Evolutionary conservation across 1,139 yeast species (phyloP).

Genomic region (Debaryomyces sp.): DNA sequence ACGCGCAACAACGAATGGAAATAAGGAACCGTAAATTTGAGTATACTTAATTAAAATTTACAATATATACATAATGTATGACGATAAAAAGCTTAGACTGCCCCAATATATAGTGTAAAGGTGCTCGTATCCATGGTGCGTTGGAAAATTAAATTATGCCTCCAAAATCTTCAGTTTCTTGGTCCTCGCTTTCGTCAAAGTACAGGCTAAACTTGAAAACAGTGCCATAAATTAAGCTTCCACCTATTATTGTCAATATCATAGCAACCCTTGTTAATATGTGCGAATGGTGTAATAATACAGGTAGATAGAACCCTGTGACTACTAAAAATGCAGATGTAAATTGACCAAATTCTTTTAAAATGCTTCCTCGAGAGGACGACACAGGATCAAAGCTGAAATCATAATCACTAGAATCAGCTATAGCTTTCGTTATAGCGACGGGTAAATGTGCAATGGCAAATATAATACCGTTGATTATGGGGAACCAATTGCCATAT

Average conservation of each 20-base stretch:
- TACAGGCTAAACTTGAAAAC: conserved; percentile 72
- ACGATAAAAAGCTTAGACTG: neutral
- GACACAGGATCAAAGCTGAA: conserved; percentile 46
- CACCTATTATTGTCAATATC: conserved; percentile 69
- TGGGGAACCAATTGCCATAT: conserved; percentile 78
- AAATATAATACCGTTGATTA: conserved; percentile 55
- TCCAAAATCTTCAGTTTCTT: conserved; percentile 17
- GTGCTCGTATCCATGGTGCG: neutral
- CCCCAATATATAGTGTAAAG: neutral
- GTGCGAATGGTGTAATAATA: conserved; percentile 65
- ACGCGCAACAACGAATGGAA: neutral
- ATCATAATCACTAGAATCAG: conserved; percentile 44
- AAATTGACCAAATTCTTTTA: conserved; percentile 67
- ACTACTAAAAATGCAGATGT: conserved; percentile 66
- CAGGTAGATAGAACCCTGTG: conserved; percentile 69
- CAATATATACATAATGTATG: conserved; percentile 1
- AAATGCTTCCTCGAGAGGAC: conserved; percentile 30
- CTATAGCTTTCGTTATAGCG: conserved; percentile 37
- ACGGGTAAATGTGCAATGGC: conserved; percentile 74
- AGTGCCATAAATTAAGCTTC: conserved; percentile 69
- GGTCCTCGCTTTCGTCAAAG: conserved; percentile 63
- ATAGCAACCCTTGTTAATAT: conserved; percentile 61
- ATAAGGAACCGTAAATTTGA: conserved; percentile 1
- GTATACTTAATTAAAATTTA: neutral
- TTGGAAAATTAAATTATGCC: neutral